These are phyloP conservation scores for Salix purpurea DNA, from an alignment of 345 rosid species.

Conservation along the genomic window DNA sequence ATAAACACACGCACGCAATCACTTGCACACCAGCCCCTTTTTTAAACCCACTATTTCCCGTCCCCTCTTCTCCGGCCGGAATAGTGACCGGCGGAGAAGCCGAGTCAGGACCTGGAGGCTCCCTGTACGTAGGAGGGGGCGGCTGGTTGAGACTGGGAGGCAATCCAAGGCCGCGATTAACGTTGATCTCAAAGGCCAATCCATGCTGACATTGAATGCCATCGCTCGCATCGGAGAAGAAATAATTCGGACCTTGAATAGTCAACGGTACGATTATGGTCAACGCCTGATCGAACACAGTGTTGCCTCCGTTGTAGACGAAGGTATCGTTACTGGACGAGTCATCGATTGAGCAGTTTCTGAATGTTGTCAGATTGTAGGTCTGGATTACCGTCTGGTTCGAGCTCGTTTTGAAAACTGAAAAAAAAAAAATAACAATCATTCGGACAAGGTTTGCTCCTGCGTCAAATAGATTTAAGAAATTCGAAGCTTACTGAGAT, in stretches of 20 bases:
- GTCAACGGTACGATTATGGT: slow-evolving; percentile 48
- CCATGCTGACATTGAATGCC: slow-evolving; percentile 53
- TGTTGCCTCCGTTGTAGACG: slow-evolving; percentile 40
- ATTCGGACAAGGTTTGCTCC: neutral
- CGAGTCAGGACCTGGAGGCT: slow-evolving; percentile 38
- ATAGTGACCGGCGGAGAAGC: slow-evolving; percentile 35
- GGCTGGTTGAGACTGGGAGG: slow-evolving; percentile 69
- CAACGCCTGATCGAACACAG: slow-evolving; percentile 27
- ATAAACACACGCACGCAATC: slow-evolving; percentile 12
- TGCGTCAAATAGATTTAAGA: neutral
- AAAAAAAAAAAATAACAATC: neutral
- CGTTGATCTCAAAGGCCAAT: slow-evolving; percentile 54
- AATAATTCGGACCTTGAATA: slow-evolving; percentile 43
- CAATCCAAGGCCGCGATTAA: slow-evolving; percentile 50
- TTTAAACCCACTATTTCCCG: slow-evolving; percentile 19
- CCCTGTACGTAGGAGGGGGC: slow-evolving; percentile 56
- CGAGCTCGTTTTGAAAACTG: slow-evolving; percentile 54
- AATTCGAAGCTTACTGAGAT: slow-evolving; percentile 40
- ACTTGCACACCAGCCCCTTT: neutral
- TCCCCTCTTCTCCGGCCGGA: slow-evolving; percentile 13
- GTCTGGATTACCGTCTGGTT: slow-evolving; percentile 57
- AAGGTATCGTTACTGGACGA: slow-evolving; percentile 35
- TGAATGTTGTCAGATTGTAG: slow-evolving; percentile 49
- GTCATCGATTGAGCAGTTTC: slow-evolving; percentile 40
- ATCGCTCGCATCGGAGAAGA: slow-evolving; percentile 50